Evolutionary conservation across 2,329 filamentous ascomycete species (phyloP).

Genomic region (Epichloe aotearoae): DNA sequence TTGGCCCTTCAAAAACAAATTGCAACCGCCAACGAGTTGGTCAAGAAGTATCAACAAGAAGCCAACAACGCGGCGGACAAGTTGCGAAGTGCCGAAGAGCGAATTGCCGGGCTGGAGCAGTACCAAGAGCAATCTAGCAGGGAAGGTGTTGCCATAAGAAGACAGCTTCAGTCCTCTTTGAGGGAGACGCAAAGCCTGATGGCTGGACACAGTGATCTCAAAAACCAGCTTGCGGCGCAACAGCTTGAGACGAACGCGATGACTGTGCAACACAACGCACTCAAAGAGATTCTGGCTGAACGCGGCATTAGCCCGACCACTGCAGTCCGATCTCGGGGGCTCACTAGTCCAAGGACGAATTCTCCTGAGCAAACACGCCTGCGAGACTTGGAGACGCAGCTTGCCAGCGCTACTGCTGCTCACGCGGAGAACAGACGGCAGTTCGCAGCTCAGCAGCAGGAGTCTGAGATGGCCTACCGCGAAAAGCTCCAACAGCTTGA

Average conservation of each 20-base stretch:
- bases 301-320: constrained; percentile 72
- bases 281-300: constrained; percentile 86
- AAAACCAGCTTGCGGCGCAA: constrained; percentile 69
- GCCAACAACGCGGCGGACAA: constrained; percentile 80
- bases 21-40: constrained; percentile 61
- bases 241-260: constrained; percentile 92
- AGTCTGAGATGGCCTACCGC: constrained; percentile 78
- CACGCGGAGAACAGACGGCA: constrained; percentile 75
- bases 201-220: constrained; percentile 67
- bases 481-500: constrained; percentile 90
- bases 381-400: constrained; percentile 76
- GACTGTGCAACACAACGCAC: constrained; percentile 77
- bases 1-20: constrained; percentile 68
- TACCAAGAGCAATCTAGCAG: constrained; percentile 96
- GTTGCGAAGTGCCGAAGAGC: constrained; percentile 82
- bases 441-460: constrained; percentile 68
- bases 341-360: constrained; percentile 56
- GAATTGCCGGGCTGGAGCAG: constrained; percentile 88
- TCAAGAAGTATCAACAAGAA: constrained; percentile 78
- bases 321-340: constrained; percentile 54
- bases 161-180: constrained; percentile 75
- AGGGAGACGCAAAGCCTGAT: constrained; percentile 75
- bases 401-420: constrained; percentile 60
- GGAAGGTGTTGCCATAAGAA: constrained; percentile 77
- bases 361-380: constrained; percentile 72